Percentiles rank a stretch among this genome's conserved stretches.
Evolutionary conservation across 257 asterid genomes (phyloP).

Genomic region (Cordia subcordata): DNA sequence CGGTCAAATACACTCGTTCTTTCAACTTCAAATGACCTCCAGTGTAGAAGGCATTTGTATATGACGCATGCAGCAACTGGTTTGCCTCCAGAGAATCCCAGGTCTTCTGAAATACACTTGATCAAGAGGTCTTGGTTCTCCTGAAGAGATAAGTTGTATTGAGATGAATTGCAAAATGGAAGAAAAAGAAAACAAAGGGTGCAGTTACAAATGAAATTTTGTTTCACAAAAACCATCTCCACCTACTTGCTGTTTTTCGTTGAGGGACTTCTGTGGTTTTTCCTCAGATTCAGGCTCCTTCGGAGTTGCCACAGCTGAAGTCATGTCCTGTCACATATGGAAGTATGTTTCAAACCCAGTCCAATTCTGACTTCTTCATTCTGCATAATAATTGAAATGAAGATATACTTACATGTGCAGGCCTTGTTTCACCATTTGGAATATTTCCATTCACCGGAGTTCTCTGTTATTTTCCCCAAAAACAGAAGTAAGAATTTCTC

Average conservation of each 20-base stretch:
- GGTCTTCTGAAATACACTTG: conserved; percentile 90
- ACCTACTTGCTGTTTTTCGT: conserved; percentile 88
- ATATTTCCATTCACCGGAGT: conserved; percentile 72
- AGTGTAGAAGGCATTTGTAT: conserved; percentile 94
- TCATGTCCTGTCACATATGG: conserved; percentile 39
- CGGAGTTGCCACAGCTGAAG: conserved; percentile 47
- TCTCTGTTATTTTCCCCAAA: conserved; percentile 60
- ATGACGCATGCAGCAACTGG: conserved; percentile 94
- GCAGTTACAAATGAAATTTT: conserved; percentile 3
- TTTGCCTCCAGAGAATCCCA: conserved; percentile 93
- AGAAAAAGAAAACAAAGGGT: conserved; percentile 3
- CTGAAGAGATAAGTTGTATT: conserved; percentile 32
- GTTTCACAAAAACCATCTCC: not conserved
- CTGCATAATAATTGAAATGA: not conserved
- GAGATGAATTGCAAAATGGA: not conserved
- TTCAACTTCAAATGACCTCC: conserved; percentile 99
- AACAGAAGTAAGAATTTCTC: conserved; percentile 23
- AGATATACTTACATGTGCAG: conserved; percentile 42
- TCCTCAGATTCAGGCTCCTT: conserved; percentile 88
- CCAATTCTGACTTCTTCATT: not conserved
- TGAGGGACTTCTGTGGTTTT: conserved; percentile 84
- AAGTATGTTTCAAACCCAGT: not conserved
- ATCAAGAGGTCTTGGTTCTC: conserved; percentile 94
- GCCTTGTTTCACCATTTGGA: conserved; percentile 57
- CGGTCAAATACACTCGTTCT: conserved; percentile 95